Percentiles rank a stretch among this genome's conserved stretches.
phyloP scores from a whole-genome alignment of 805 yeast genomes.

The Candida chauliodis region DNA sequence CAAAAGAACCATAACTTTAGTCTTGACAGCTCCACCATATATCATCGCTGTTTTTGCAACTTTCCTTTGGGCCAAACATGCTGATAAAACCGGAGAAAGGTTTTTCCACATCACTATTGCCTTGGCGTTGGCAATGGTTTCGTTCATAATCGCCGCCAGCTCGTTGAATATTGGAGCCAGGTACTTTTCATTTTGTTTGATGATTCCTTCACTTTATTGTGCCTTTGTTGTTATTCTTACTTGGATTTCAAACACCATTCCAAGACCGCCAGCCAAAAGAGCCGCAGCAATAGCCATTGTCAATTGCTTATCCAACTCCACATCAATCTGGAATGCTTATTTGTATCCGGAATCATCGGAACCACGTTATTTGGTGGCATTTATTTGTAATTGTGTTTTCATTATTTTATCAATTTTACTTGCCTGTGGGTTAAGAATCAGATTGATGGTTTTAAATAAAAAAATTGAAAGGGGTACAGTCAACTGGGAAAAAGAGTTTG shows the following conservation, averaged over 20 bases:
- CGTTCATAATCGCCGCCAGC: conserved; percentile 48
- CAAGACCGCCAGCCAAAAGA: conserved; percentile 58
- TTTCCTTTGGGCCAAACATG: conserved; percentile 52
- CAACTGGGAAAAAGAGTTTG: conserved; percentile 49
- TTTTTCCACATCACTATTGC: conserved; percentile 48
- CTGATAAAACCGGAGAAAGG: conserved; percentile 54
- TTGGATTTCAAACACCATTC: conserved; percentile 55
- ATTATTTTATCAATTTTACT: conserved; percentile 35
- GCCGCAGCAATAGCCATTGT: conserved; percentile 55
- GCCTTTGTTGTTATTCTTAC: conserved; percentile 50
- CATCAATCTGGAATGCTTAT: conserved; percentile 55
- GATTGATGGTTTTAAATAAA: conserved; percentile 38
- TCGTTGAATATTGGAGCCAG: conserved; percentile 54
- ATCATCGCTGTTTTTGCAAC: conserved; percentile 48
- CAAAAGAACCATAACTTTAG: conserved; percentile 45
- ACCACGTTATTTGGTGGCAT: conserved; percentile 48
- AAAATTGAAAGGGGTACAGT: conserved; percentile 42
- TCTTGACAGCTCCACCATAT: conserved; percentile 60
- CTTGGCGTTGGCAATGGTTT: conserved; percentile 35
- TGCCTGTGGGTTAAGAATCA: conserved; percentile 36
- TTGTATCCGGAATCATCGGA: conserved; percentile 43
- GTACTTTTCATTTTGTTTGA: conserved; percentile 56
- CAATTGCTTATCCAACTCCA: conserved; percentile 54
- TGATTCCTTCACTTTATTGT: conserved; percentile 55
- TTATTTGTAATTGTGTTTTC: conserved; percentile 47